A percentile compares a stretch with the other conserved stretches of the same genome.
Evolutionary conservation across 331 rosid genomes (phyloP).

Genomic region (Telfairia occidentalis): DNA sequence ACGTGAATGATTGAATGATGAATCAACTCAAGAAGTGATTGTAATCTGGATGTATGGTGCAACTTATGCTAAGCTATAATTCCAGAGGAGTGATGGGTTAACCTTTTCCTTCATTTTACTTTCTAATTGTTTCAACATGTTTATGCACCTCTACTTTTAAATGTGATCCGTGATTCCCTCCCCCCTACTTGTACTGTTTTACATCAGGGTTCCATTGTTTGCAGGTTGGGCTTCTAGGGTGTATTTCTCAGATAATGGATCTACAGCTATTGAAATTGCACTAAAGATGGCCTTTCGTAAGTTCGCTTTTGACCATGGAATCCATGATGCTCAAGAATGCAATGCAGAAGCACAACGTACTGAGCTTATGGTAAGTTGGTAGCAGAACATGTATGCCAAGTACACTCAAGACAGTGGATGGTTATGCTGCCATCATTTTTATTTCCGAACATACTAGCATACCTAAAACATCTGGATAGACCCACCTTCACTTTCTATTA

Average conservation of each 20-base stretch:
- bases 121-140: not conserved
- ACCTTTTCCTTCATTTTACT: not conserved
- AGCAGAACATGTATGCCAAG: not conserved
- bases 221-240: slow-evolving; percentile 89
- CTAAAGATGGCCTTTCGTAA: slow-evolving; percentile 96
- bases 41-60: not conserved
- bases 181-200: not conserved
- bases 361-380: slow-evolving; percentile 54
- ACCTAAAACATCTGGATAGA: not conserved
- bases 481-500: not conserved
- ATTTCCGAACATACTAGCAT: not conserved
- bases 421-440: not conserved
- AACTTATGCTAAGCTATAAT: not conserved
- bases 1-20: not conserved
- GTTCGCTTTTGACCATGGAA: slow-evolving; percentile 59
- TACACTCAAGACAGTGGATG: not conserved
- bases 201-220: slow-evolving; percentile 7
- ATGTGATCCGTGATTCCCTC: no score
- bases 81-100: not conserved
- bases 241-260: slow-evolving; percentile 89
- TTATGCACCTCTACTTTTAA: not conserved
- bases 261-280: slow-evolving; percentile 96
- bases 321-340: slow-evolving; percentile 32
- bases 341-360: slow-evolving; percentile 26
- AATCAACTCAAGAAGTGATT: not conserved